These are phyloP conservation scores for Lojkania enalia DNA, from an alignment of 2,329 filamentous ascomycete species.

Conservation along the genomic window DNA sequence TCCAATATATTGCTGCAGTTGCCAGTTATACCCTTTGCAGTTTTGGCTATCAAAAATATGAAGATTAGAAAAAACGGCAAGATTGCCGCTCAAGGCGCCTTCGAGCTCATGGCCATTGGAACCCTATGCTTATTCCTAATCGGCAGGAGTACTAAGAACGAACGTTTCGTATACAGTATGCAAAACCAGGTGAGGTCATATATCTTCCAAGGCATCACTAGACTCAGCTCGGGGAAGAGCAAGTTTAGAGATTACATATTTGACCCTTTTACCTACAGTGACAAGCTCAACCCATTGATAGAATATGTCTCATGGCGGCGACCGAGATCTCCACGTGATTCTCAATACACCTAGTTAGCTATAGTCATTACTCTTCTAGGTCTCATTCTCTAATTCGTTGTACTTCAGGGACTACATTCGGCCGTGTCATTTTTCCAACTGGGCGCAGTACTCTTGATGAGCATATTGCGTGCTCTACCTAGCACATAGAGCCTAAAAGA, in stretches of 20 bases:
- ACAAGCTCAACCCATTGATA: neutral
- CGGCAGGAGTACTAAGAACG: constrained; percentile 26
- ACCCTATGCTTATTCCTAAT: constrained; percentile 30
- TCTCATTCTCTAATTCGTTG: constrained; percentile 46
- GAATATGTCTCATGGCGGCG: constrained; percentile 21
- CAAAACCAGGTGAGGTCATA: constrained; percentile 25
- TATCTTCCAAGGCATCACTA: no score
- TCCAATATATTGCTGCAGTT: neutral
- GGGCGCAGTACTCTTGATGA: constrained; percentile 44
- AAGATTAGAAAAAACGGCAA: neutral
- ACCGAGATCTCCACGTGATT: neutral
- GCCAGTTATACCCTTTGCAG: neutral
- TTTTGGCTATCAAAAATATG: neutral
- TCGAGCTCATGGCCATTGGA: neutral
- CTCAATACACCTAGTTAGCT: neutral
- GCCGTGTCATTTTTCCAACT: constrained; percentile 43
- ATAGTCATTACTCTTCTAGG: constrained; percentile 35
- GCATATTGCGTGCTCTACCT: constrained; percentile 39
- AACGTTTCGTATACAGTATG: constrained; percentile 14
- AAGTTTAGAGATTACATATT: constrained; percentile 45
- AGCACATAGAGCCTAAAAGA: constrained; percentile 27
- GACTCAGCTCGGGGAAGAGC: constrained; percentile 46
- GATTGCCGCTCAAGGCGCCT: neutral
- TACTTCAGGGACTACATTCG: constrained; percentile 43
- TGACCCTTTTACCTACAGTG: constrained; percentile 32